Percentiles rank a stretch among this genome's conserved stretches.
These are phyloP conservation scores for Thoreauomyces humboldtii DNA, from an alignment of 192 early-diverging fungal genomes.

Conservation along the genomic window DNA sequence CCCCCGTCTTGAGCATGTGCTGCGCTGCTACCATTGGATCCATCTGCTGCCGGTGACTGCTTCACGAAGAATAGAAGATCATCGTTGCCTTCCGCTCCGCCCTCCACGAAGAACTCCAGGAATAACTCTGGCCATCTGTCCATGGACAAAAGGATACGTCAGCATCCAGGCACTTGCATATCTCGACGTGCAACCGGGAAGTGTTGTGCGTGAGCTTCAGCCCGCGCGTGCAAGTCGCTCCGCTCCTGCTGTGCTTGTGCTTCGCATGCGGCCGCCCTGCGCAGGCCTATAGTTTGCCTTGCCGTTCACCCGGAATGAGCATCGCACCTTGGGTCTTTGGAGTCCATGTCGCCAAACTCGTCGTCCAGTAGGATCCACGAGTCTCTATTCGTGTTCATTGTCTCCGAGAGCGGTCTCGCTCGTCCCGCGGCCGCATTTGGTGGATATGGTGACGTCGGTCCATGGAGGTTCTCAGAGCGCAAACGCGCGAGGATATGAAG, in stretches of 20 bases:
- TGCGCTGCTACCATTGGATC: neutral
- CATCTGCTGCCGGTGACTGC: constrained; percentile 13
- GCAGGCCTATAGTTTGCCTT: too few relatives aligned
- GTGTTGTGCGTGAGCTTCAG: too few relatives aligned
- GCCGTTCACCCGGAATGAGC: too few relatives aligned
- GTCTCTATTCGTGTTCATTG: constrained; percentile 15
- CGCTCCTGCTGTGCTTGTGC: too few relatives aligned
- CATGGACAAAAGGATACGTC: too few relatives aligned
- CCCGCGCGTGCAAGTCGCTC: too few relatives aligned
- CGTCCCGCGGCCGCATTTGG: constrained; percentile 3
- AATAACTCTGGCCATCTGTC: constrained; percentile 61
- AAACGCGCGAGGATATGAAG: constrained; percentile 54
- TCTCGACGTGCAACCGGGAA: too few relatives aligned
- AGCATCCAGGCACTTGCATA: too few relatives aligned
- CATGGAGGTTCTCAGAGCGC: constrained; percentile 58
- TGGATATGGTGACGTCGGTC: constrained; percentile 51
- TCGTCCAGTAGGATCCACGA: constrained; percentile 38
- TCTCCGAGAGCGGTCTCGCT: constrained; percentile 3
- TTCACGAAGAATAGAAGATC: constrained; percentile 85
- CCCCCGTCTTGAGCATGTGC: constrained; percentile 25
- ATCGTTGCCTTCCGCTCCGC: constrained; percentile 64
- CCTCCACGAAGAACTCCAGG: constrained; percentile 73
- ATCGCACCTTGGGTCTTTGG: constrained; percentile 54
- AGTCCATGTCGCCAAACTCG: constrained; percentile 47
- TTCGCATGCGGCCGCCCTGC: too few relatives aligned